Evolutionary conservation across 371 early-diverging fungal genomes (phyloP).

Genomic region (Mortierella sp.): DNA sequence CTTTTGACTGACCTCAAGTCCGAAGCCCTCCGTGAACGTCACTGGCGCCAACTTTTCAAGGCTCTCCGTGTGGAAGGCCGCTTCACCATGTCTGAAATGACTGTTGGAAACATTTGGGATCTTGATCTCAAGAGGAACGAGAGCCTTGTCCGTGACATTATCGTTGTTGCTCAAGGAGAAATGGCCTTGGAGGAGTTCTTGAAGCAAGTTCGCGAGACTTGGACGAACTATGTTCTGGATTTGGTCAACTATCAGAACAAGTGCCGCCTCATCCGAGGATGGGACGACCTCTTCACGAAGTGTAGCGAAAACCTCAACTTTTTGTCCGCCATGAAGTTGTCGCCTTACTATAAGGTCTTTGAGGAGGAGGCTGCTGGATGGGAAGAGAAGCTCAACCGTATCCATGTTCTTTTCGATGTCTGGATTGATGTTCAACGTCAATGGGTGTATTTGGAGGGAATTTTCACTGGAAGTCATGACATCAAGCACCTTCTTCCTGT

Average conservation of each 20-base stretch:
- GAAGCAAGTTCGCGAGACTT: slow-evolving; percentile 91
- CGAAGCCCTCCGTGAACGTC: slow-evolving; percentile 96
- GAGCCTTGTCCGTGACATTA: slow-evolving; percentile 82
- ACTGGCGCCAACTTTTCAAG: slow-evolving; percentile 96
- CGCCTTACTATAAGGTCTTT: slow-evolving; percentile 97
- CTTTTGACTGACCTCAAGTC: slow-evolving; percentile 93
- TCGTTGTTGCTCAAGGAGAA: slow-evolving; percentile 96
- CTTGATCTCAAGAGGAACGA: slow-evolving; percentile 92
- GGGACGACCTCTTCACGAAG: slow-evolving; percentile 98
- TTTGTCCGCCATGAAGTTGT: slow-evolving; percentile 95
- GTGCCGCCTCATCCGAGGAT: slow-evolving; percentile 94
- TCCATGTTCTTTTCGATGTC: slow-evolving; percentile 96
- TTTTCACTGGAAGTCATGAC: slow-evolving; percentile 95
- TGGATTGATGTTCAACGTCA: slow-evolving; percentile 99
- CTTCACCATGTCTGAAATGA: slow-evolving; percentile 82
- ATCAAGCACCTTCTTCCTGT: slow-evolving; percentile 96
- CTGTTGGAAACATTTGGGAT: slow-evolving; percentile 96
- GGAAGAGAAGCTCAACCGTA: slow-evolving; percentile 96
- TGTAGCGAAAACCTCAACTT: slow-evolving; percentile 96
- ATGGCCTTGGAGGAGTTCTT: slow-evolving; percentile 99
- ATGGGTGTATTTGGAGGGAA: slow-evolving; percentile 99
- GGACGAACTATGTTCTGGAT: slow-evolving; percentile 93
- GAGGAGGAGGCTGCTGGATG: slow-evolving; percentile 95
- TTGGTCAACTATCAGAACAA: slow-evolving; percentile 97
- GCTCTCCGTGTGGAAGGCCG: slow-evolving; percentile 79